These are phyloP conservation scores for Monosporascus cannonballus DNA, from an alignment of 2,329 filamentous ascomycete species.

Conservation along the genomic window DNA sequence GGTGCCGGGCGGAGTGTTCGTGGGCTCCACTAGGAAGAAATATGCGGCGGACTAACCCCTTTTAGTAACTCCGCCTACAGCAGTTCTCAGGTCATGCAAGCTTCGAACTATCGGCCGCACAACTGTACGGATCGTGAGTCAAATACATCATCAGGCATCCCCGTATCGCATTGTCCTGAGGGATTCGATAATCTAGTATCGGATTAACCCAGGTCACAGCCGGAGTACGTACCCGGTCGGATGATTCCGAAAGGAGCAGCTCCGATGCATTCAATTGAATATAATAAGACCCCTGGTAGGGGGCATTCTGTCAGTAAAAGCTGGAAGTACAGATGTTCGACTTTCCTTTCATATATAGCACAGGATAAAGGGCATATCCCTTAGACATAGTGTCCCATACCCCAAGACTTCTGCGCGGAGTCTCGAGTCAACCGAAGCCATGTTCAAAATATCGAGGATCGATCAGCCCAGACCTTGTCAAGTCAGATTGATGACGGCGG, in stretches of 20 bases:
- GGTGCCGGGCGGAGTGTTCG: too few species aligned
- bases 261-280: not conserved
- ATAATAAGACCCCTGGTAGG: not conserved
- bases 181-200: too few species aligned
- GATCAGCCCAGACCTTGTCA: not conserved
- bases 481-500: slow-evolving; percentile 8
- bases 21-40: too few species aligned
- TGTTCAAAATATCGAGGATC: slow-evolving; percentile 3
- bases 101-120: not conserved
- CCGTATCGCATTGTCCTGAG: not conserved
- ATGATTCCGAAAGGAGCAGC: not conserved
- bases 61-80: not conserved
- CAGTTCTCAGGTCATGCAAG: not conserved
- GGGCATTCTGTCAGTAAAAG: too few species aligned
- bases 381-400: too few species aligned
- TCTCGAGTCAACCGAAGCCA: not conserved
- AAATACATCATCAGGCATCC: not conserved
- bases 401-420: too few species aligned
- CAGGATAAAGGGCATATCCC: too few species aligned
- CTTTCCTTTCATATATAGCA: too few species aligned
- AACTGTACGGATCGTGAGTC: not conserved
- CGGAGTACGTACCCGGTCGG: not conserved
- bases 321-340: too few species aligned
- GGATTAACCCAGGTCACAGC: too few species aligned
- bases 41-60: not conserved